A percentile compares a stretch with the other conserved stretches of the same genome.
Evolutionary conservation across 495 filamentous ascomycete genomes (phyloP).

Genomic region (Antarctomyces pellizariae): DNA sequence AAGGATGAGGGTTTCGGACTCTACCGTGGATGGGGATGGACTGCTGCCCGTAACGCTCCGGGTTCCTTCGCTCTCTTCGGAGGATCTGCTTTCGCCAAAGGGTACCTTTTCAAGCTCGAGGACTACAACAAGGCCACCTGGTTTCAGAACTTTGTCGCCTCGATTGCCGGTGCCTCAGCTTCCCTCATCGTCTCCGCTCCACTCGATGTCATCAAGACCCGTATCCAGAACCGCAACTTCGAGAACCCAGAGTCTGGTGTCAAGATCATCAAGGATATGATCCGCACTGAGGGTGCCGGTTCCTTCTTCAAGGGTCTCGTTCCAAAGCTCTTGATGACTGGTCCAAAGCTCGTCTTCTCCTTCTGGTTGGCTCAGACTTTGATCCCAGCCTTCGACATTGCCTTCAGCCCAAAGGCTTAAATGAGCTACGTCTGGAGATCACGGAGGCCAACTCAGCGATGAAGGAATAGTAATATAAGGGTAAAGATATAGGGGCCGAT

Average conservation of each 20-base stretch:
- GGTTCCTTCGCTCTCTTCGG: constrained; percentile 97
- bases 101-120: constrained; percentile 62
- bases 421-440: no score
- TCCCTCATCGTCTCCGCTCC: constrained; percentile 86
- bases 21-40: constrained; percentile 95
- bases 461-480: no score
- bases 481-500: no score
- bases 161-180: constrained; percentile 77
- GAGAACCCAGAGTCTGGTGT: constrained; percentile 90
- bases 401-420: no score
- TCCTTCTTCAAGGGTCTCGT: constrained; percentile 96
- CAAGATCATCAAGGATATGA: constrained; percentile 76
- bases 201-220: constrained; percentile 95
- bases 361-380: constrained; percentile 97
- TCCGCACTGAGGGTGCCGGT: constrained; percentile 57
- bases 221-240: constrained; percentile 98
- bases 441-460: no score
- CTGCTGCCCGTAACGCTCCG: constrained; percentile 86
- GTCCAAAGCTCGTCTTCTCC: constrained; percentile 94
- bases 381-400: constrained; percentile 36
- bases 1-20: constrained; percentile 86
- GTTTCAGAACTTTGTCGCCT: constrained; percentile 93
- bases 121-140: constrained; percentile 95
- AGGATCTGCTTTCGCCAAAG: constrained; percentile 93
- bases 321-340: constrained; percentile 96